A percentile compares a stretch with the other conserved stretches of the same genome.
Conservation (phyloP, 108 stramenopile genomes). For the Cyclotella sp. region DNA sequence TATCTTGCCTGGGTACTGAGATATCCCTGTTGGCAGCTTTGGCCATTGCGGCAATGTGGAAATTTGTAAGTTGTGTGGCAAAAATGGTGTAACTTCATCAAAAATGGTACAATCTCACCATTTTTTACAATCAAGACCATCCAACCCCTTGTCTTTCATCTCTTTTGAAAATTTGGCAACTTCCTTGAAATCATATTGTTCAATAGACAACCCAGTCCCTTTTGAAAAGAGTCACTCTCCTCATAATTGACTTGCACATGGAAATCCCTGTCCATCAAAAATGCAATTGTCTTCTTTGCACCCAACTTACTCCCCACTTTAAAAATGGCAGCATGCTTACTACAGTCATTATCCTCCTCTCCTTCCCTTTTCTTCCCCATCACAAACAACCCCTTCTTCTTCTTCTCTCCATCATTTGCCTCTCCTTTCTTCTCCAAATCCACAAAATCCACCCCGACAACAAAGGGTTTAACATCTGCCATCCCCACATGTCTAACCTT, state of each 20-base stretch:
- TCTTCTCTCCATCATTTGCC: conserved; percentile 3
- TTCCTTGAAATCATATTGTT: too few relatives aligned
- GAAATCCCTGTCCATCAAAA: conserved; percentile 92
- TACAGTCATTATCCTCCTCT: conserved; percentile 70
- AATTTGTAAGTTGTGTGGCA: too few relatives aligned
- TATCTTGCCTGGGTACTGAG: too few relatives aligned
- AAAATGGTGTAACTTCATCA: too few relatives aligned
- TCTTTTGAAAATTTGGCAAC: conserved; percentile 91
- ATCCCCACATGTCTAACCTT: too few relatives aligned
- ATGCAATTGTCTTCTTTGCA: conserved; percentile 95
- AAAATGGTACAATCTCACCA: too few relatives aligned
- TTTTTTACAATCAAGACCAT: too few relatives aligned
- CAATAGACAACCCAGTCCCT: conserved; percentile 67
- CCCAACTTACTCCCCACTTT: conserved; percentile 82
- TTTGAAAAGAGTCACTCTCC: conserved; percentile 82
- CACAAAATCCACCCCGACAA: conserved; percentile 76
- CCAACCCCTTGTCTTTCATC: too few relatives aligned
- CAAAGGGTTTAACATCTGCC: conserved; percentile 88
- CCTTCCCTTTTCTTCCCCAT: conserved; percentile 56
- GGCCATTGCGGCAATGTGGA: too few relatives aligned
- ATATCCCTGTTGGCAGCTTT: too few relatives aligned
- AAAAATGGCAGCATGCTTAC: conserved; percentile 91
- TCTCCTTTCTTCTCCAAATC: conserved; percentile 51
- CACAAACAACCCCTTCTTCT: conserved; percentile 62
- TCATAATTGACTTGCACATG: conserved; percentile 72